Percentiles rank a stretch among this genome's conserved stretches.
phyloP scores from a whole-genome alignment of 2,329 filamentous ascomycete species.

The Cytospora paraplurivora region DNA sequence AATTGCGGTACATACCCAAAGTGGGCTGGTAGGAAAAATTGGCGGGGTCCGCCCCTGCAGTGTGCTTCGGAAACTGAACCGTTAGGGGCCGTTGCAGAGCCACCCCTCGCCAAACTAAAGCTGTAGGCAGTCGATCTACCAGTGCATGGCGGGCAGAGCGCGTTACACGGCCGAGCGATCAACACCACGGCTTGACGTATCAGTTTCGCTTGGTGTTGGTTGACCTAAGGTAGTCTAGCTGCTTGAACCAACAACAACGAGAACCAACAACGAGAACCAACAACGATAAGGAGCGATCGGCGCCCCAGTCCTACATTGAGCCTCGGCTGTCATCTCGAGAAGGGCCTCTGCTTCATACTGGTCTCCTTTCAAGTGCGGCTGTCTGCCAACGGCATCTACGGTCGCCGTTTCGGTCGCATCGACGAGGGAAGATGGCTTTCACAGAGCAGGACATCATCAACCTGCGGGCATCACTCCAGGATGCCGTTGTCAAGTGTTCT shows the following conservation, averaged over 20 bases:
- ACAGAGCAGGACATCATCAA: constrained; percentile 61
- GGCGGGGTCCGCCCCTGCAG: constrained; percentile 8
- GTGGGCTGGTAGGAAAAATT: constrained; percentile 2
- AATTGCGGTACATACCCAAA: constrained; percentile 17
- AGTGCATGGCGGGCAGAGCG: constrained; percentile 14
- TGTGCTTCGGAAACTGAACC: background rate
- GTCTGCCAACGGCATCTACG: background rate
- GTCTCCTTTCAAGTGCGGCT: background rate
- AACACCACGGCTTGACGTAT: constrained; percentile 7
- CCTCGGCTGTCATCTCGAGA: background rate
- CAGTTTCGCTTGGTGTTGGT: background rate
- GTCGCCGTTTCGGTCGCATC: constrained; percentile 7
- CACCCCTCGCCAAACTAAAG: background rate
- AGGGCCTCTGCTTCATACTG: background rate
- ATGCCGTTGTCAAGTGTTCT: constrained; percentile 86
- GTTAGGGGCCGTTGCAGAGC: background rate
- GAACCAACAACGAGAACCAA: too few relatives aligned
- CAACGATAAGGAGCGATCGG: background rate
- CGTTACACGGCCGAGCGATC: constrained; percentile 9
- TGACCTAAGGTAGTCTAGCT: background rate
- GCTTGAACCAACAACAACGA: background rate
- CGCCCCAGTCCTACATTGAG: background rate
- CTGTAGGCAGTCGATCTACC: background rate
- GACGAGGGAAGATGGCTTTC: constrained; percentile 49
- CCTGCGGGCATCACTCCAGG: constrained; percentile 74